Evolutionary conservation across 805 yeast genomes (phyloP), one percentile per base, ranked within the genome.

Genomic region (Ogataea saltuana): DNA sequence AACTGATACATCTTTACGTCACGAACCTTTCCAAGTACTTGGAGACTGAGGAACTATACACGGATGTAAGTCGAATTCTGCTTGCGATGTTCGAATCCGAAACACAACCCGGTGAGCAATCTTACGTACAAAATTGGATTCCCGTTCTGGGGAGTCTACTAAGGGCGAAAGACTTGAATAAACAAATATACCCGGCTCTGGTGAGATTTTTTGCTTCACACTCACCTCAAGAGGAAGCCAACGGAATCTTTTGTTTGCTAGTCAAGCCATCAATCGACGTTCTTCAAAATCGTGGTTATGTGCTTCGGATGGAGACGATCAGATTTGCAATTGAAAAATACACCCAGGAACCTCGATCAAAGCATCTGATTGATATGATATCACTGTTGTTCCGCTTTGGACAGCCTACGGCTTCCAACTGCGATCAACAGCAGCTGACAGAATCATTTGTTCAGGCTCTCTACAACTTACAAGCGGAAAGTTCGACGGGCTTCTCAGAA

Each of bases 61-160:
- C 41, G 3, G 75, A 70, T 27, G 56, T 59, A 5, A 42, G 60
- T 3, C 23, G 27, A 0, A 45, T 71, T 13, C 41, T 74, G 4
- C 33, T 49, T 3, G 46, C 42, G 2, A 15, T 59, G 15, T 20
- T 63, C 22, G 18, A 34, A 4, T 37, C 47, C 5, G 48, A 41
- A 1, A 29, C 37, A 12, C n/a, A 48, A 1, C 4, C 16, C 2
- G 32, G 44, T 4, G 41, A 45, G 1, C 34, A 34, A 2, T 26
- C 48, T 2, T 45, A 46, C 31, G 39, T 49, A 10, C 31, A 34
- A 10, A 41, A 45, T 1, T 46, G 65, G 46, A 40, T 59, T 20
- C 56, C 59, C 1, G 25, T 64, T 4, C 42, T 58, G 21, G 49
- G 49, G 15, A 42, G 49, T 11, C 33, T 50, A 1, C 12, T 57